Evolutionary conservation across 371 early-diverging fungal species (phyloP), one percentile per base, ranked within the genome.

Genomic region (Lichtheimia corymbifera): DNA sequence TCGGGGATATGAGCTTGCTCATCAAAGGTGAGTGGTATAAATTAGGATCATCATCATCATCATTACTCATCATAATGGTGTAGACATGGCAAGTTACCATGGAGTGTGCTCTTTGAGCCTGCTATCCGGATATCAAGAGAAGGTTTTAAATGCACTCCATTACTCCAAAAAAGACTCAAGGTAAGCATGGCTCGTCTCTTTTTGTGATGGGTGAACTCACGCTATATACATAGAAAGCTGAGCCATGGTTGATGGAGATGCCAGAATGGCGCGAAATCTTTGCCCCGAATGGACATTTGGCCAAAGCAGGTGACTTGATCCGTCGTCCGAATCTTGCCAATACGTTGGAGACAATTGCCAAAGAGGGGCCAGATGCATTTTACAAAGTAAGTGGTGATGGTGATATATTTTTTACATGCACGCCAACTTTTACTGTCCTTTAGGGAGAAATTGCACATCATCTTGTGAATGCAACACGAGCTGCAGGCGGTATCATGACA

Each of bases 71-170:
- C 25, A 11, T n/a, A n/a, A n/a, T 42, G 59, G 61, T 55, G 40
- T 50, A 80, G 84, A 55, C 80, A 88, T 63, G 98, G 98, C 5
- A 90, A 83, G 62, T 74, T 97, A 11, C 80, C 90, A 0, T 99
- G 99, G 99, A 64, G 72, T 6, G 66, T 83, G 2, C 75, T 99
- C 18, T 90, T 99, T 74, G 82, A 73, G 57, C 94, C 96, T 5
- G 79, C 93, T 0, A 90, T 98, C 44, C 73, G 78, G 35, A 69
- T 99, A 41, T 87, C 93, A 7, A 72, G 88, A 28, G 73, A 93
- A 22, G 98, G 98, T 0, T 97, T 93, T 75, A 61, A 64, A 11
- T 88, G 91, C 7, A 80, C 82, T 0, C 1, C 62, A 61, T 22
- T 71, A 79, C 69, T 73, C 93, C 57, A 89, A 76, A n/a, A 62